Percentiles rank a stretch among this genome's conserved stretches.
Evolutionary conservation across 2,329 filamentous ascomycete genomes (phyloP).

Genomic region (Aphanocladium album): DNA sequence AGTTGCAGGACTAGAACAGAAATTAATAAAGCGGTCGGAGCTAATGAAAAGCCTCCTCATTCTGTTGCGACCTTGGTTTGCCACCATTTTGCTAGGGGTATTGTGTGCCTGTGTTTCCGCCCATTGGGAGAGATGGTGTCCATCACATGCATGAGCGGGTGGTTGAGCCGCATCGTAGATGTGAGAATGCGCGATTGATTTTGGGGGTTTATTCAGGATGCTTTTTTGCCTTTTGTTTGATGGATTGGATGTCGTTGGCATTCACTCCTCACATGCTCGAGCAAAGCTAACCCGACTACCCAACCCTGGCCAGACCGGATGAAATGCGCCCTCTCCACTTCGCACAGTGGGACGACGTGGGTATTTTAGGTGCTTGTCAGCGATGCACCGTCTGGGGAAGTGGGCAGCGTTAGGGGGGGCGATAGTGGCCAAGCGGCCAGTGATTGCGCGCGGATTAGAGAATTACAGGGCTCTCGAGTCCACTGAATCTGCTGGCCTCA

Average conservation of each 20-base stretch:
- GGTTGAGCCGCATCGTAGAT: constrained; percentile 1
- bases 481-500: neutral
- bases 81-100: neutral
- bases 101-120: too few relatives aligned
- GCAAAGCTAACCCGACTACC: neutral
- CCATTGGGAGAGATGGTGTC: neutral
- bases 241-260: too few relatives aligned
- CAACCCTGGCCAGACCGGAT: neutral
- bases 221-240: too few relatives aligned
- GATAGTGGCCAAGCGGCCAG: too few relatives aligned
- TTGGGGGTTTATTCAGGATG: too few relatives aligned
- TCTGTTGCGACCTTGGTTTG: neutral
- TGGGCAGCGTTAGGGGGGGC: neutral
- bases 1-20: too few relatives aligned
- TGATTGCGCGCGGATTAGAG: neutral
- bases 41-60: neutral
- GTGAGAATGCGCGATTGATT: too few relatives aligned
- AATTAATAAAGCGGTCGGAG: neutral
- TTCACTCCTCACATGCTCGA: neutral
- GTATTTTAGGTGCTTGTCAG: neutral
- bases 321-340: constrained; percentile 2
- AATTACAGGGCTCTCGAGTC: neutral
- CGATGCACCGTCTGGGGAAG: constrained; percentile 12
- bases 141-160: neutral
- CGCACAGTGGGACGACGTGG: neutral